Conservation (phyloP, 208 protist genomes). For the Entamoeba invadens region DNA sequence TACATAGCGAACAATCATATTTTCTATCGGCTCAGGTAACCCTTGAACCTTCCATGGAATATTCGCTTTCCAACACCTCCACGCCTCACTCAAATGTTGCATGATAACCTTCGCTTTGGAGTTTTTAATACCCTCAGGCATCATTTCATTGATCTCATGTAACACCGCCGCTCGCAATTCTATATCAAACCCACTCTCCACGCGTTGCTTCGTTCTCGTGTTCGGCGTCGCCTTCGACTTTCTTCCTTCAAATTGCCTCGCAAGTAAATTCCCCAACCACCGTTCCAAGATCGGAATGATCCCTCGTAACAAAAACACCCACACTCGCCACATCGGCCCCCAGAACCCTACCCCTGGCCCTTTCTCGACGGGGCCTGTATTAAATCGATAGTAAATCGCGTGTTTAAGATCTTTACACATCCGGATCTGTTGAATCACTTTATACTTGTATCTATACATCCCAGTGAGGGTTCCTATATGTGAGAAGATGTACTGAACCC, state of each 20-base stretch:
- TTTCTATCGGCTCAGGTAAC: conserved; percentile 84
- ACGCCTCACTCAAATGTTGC: conserved; percentile 97
- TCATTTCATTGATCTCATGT: conserved; percentile 98
- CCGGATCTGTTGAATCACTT: conserved; percentile 95
- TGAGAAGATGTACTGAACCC: conserved; percentile 93
- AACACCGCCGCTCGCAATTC: conserved; percentile 95
- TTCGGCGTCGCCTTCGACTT: conserved; percentile 81
- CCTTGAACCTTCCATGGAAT: conserved; percentile 86
- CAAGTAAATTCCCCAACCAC: conserved; percentile 95
- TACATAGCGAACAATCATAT: conserved; percentile 98
- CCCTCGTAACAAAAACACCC: conserved; percentile 98
- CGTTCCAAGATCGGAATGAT: conserved; percentile 97
- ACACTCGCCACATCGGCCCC: conserved; percentile 96
- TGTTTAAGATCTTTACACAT: conserved; percentile 97
- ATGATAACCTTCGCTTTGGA: conserved; percentile 53
- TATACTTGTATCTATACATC: conserved; percentile 86
- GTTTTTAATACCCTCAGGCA: conserved; percentile 65
- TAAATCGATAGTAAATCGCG: conserved; percentile 94
- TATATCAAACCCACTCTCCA: conserved; percentile 98
- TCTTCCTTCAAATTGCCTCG: conserved; percentile 94
- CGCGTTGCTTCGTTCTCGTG: conserved; percentile 96
- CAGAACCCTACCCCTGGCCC: conserved; percentile 95
- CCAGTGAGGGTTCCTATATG: conserved; percentile 93
- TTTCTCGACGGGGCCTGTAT: conserved; percentile 90
- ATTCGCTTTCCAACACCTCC: conserved; percentile 90